A percentile compares a stretch with the other conserved stretches of the same genome.
Evolutionary conservation across 163 green algal genomes (phyloP).

Genomic region (Scenedesmus sp.): DNA sequence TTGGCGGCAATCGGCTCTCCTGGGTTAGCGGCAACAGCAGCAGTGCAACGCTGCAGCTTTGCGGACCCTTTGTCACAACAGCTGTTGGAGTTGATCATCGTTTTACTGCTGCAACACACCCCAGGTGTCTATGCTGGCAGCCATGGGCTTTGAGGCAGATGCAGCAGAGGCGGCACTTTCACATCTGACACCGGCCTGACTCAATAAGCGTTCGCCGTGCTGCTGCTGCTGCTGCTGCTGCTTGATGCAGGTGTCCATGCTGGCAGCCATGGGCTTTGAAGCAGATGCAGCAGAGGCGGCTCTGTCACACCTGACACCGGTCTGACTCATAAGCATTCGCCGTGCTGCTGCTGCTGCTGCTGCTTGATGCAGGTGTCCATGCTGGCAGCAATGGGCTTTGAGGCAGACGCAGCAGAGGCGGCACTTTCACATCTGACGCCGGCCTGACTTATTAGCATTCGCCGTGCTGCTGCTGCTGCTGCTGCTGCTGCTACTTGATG

Average conservation of each 20-base stretch:
- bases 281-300: no score
- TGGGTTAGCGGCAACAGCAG: no score
- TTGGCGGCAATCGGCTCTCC: no score
- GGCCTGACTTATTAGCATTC: no score
- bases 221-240: neutral
- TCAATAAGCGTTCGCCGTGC: neutral
- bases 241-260: neutral
- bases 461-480: neutral
- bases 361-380: conserved; percentile 61
- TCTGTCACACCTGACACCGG: no score
- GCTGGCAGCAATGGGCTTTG: conserved; percentile 83
- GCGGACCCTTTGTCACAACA: no score
- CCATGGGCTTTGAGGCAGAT: conserved; percentile 78
- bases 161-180: conserved; percentile 71
- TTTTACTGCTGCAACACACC: no score
- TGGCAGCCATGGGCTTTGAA: no score
- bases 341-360: neutral
- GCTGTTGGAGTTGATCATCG: no score
- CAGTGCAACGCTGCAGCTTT: no score
- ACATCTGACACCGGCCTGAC: no score
- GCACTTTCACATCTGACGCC: conserved; percentile 56
- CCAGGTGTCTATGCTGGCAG: conserved; percentile 75
- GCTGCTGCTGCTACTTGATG: conserved; percentile 32
- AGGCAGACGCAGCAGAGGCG: conserved; percentile 60
- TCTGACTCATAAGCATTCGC: neutral